These are phyloP conservation scores for Clonostachys rhizophaga DNA, from an alignment of 2,329 filamentous ascomycete genomes.

Conservation along the genomic window DNA sequence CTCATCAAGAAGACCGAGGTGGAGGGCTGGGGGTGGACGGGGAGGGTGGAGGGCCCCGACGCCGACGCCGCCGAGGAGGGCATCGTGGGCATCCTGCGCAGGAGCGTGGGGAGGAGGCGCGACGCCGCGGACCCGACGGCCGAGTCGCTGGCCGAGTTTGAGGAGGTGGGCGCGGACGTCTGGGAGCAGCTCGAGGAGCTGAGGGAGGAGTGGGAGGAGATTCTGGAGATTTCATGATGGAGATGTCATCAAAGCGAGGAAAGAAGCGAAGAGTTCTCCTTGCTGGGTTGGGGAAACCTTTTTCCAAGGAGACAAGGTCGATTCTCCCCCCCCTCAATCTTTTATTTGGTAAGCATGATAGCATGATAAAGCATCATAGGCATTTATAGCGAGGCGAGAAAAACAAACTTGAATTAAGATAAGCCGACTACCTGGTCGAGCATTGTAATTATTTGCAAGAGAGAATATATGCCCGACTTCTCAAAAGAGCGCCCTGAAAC, in stretches of 20 bases:
- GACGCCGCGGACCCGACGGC: constrained; percentile 54
- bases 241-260: constrained; percentile 2
- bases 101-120: constrained; percentile 53
- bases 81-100: constrained; percentile 40
- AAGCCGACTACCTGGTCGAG: no score
- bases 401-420: no score
- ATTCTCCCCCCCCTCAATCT: no score
- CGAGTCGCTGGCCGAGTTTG: constrained; percentile 57
- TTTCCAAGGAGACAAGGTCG: background rate
- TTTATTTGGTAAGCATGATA: no score
- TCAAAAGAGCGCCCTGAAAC: no score
- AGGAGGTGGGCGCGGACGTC: constrained; percentile 51
- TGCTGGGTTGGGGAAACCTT: background rate
- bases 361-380: no score
- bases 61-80: constrained; percentile 37
- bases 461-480: no score
- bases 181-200: constrained; percentile 72
- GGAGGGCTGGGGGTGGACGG: constrained; percentile 77
- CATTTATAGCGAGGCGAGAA: no score
- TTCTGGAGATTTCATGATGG: constrained; percentile 9
- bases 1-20: constrained; percentile 75
- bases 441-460: no score
- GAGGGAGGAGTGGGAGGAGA: constrained; percentile 60
- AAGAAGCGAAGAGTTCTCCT: background rate
- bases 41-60: constrained; percentile 40